A percentile compares a stretch with the other conserved stretches of the same genome.
Evolutionary conservation across 345 rosid species (phyloP).

Genomic region (Microcos paniculata): DNA sequence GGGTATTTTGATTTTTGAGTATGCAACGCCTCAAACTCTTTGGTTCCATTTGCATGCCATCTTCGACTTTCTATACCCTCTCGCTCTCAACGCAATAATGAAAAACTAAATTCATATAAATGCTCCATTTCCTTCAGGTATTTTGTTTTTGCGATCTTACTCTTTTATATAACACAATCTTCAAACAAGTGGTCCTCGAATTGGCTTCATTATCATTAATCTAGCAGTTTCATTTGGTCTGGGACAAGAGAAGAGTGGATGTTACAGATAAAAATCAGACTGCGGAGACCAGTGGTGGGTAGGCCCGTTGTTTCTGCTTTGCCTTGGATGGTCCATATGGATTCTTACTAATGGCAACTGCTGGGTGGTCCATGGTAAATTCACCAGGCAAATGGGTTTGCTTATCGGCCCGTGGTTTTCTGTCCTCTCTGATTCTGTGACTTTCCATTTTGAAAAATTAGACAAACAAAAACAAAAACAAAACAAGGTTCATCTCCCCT

Average conservation of each 20-base stretch:
- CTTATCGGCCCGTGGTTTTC: slow-evolving; percentile 12
- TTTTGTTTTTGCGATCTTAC: background rate
- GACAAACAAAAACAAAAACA: background rate
- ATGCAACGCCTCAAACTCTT: background rate
- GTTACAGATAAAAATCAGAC: background rate
- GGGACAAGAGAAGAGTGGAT: background rate
- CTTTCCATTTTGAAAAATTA: background rate
- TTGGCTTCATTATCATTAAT: background rate
- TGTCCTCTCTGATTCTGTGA: background rate
- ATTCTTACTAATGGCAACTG: slow-evolving; percentile 5
- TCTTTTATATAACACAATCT: background rate
- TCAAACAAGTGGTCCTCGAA: slow-evolving; percentile 6
- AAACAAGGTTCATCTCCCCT: background rate
- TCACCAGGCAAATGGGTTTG: background rate
- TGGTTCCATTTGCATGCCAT: background rate
- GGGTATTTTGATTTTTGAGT: background rate
- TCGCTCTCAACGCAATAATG: background rate
- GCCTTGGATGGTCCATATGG: background rate
- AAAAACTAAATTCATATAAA: background rate
- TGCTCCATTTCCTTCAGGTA: background rate
- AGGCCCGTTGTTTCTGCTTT: background rate
- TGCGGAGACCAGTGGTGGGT: background rate
- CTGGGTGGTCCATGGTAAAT: slow-evolving; percentile 3
- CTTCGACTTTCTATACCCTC: background rate
- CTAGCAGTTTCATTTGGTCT: background rate